Evolutionary conservation across 306 rosid species (phyloP).

Genomic region (Dicorynia guianensis): DNA sequence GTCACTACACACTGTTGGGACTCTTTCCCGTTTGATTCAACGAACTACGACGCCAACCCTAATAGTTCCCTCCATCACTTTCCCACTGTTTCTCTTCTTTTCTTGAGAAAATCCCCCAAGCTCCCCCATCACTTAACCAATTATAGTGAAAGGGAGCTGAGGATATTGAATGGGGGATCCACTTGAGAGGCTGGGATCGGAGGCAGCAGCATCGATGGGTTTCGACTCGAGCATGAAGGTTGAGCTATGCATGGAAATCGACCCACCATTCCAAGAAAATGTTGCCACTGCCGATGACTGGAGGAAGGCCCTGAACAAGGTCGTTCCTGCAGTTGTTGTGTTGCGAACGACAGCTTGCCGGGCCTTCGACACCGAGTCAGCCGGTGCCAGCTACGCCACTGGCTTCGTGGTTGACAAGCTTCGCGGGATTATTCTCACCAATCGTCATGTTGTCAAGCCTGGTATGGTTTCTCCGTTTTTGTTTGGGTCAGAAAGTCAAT

Average conservation of each 20-base stretch:
- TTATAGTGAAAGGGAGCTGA: neutral
- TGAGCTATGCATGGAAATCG: constrained; percentile 84
- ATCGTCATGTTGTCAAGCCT: constrained; percentile 96
- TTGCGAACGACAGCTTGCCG: constrained; percentile 85
- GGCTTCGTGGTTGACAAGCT: constrained; percentile 92
- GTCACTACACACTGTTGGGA: neutral
- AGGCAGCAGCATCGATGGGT: constrained; percentile 38
- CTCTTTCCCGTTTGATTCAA: neutral
- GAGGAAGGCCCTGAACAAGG: constrained; percentile 81
- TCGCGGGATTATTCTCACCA: constrained; percentile 94
- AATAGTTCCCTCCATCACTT: neutral
- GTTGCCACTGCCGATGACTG: constrained; percentile 87
- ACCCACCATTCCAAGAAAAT: constrained; percentile 74
- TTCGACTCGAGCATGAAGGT: constrained; percentile 59
- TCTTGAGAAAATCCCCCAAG: too few species aligned
- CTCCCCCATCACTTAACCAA: neutral
- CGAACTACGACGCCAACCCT: neutral
- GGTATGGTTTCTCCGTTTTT: constrained; percentile 48
- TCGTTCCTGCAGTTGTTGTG: constrained; percentile 93
- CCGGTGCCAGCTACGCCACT: constrained; percentile 86
- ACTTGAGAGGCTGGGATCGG: constrained; percentile 63
- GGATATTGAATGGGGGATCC: constrained; percentile 67
- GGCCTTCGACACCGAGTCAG: constrained; percentile 92
- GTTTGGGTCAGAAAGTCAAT: neutral
- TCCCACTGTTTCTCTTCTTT: too few species aligned